Evolutionary conservation across 73 alveolate species (phyloP).

Genomic region (Tetrahymena borealis): DNA sequence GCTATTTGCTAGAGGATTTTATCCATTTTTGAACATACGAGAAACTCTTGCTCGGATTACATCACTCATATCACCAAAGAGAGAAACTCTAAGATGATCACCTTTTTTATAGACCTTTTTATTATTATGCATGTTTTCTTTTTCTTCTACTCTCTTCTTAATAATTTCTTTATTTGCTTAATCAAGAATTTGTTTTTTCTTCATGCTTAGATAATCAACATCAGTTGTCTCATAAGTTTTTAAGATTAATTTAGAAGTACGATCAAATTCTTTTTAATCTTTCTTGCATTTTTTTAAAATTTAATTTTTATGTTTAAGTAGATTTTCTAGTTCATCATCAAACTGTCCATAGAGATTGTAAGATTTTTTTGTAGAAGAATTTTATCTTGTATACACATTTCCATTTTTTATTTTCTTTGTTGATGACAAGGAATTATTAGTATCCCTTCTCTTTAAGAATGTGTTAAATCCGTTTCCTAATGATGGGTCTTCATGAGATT

Average conservation of each 20-base stretch:
- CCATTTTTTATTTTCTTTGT: neutral
- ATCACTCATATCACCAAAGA: neutral
- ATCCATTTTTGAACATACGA: neutral
- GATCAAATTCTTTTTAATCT: neutral
- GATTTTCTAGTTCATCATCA: neutral
- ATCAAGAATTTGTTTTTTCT: neutral
- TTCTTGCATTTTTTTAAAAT: neutral
- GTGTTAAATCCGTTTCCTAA: too few relatives aligned
- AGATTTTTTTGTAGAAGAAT: neutral
- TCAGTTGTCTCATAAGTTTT: neutral
- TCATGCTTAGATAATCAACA: neutral
- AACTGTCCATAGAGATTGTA: neutral
- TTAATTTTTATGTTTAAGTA: neutral
- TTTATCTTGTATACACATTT: neutral
- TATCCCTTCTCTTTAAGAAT: neutral
- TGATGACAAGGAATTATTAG: neutral
- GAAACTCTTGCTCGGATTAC: neutral
- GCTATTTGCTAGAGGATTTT: neutral
- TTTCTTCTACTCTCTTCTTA: neutral
- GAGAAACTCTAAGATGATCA: neutral
- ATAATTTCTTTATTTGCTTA: neutral
- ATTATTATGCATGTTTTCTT: neutral
- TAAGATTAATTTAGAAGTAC: neutral
- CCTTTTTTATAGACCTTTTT: neutral
- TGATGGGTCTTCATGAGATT: neutral